These are phyloP conservation scores for Arthonia radiata DNA, from an alignment of 495 filamentous ascomycete species.

Conservation along the genomic window DNA sequence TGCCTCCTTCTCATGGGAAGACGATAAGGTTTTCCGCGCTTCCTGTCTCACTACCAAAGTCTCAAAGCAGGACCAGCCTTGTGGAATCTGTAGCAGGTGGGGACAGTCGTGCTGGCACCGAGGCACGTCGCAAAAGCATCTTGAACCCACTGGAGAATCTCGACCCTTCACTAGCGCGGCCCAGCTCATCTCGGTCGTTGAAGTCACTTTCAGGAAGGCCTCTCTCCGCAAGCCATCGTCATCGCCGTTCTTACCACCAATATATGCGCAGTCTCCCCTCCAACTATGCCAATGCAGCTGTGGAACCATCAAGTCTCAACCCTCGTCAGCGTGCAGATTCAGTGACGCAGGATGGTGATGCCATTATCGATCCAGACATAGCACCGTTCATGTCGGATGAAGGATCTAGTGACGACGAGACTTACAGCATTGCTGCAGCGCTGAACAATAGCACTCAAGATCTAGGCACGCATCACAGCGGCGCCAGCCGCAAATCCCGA, in stretches of 20 bases:
- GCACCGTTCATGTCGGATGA: conserved; percentile 91
- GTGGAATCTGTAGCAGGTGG: too few species aligned
- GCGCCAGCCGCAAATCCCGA: conserved; percentile 18
- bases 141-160: too few species aligned
- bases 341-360: too few species aligned
- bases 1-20: too few species aligned
- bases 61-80: too few species aligned
- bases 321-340: too few species aligned
- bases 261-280: conserved; percentile 31
- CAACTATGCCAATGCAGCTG: conserved; percentile 50
- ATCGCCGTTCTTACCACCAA: conserved; percentile 71
- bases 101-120: too few species aligned
- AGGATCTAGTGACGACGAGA: conserved; percentile 75
- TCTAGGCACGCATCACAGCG: too few species aligned
- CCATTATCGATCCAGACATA: conserved; percentile 90
- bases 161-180: conserved; percentile 43
- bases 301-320: too few species aligned
- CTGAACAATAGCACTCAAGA: conserved; percentile 23
- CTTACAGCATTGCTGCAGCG: conserved; percentile 61
- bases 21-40: too few species aligned
- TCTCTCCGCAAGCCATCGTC: conserved; percentile 49
- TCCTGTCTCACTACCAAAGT: too few species aligned
- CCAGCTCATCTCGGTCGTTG: conserved; percentile 83
- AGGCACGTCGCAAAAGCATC: too few species aligned
- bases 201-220: conserved; percentile 44